Conservation (phyloP, 805 yeast genomes). For the Blastobotrys americana region DNA sequence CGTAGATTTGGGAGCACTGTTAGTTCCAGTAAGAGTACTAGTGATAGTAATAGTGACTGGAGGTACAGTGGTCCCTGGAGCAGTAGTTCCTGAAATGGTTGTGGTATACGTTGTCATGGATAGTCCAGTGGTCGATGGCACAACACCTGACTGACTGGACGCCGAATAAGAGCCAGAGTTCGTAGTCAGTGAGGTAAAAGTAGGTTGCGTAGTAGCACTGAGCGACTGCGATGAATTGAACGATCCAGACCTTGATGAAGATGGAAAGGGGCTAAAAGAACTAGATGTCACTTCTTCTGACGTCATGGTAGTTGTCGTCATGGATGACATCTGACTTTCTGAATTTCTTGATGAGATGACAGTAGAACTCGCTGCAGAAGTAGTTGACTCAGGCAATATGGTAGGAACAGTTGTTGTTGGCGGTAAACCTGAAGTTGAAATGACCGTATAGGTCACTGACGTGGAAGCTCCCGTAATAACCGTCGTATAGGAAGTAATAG, state of each 20-base stretch:
- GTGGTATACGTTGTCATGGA: not conserved
- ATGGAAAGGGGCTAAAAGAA: no score
- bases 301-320: no score
- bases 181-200: no score
- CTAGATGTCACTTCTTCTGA: no score
- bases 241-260: no score
- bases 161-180: no score
- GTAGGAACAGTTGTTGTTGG: constrained; percentile 7
- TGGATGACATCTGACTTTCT: no score
- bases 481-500: constrained; percentile 4
- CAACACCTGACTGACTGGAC: not conserved
- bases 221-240: no score
- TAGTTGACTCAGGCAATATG: constrained; percentile 15
- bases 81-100: constrained; percentile 13
- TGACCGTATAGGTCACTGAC: not conserved
- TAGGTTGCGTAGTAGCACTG: no score
- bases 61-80: constrained; percentile 15
- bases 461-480: constrained; percentile 1
- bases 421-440: constrained; percentile 1
- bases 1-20: constrained; percentile 2
- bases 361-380: no score
- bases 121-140: not conserved
- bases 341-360: no score
- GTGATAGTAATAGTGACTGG: constrained; percentile 13
- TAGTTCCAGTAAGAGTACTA: not conserved